Evolutionary conservation across 2,329 filamentous ascomycete species (phyloP), one percentile per base, ranked within the genome.

Genomic region (Helicocarpus griseus): DNA sequence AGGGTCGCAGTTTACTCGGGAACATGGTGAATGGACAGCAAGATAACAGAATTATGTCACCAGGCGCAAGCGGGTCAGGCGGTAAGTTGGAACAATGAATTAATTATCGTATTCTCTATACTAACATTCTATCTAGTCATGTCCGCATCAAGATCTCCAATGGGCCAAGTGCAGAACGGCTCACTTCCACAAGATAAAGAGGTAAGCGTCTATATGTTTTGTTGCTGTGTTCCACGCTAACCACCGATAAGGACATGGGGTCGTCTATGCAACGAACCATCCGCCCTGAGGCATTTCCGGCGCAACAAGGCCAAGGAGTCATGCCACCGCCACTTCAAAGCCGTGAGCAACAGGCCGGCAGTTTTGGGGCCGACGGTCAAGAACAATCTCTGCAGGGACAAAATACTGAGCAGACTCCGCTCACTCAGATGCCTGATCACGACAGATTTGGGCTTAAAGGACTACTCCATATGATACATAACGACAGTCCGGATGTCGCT

Each of bases 401-500:
- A 56, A 68, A 60, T 50, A 19, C 45, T 5, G 60, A 72, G 49
- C 68, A 69, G 53, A 64, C 64, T 44, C 65, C 69, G 50, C 63
- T 79, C 29, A 69, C 73, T 9, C 77, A 82, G 50, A 81, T 83
- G 78, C 77, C 72, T 40, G 78, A 81, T 49, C 64, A 74, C 35
- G 81, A 84, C 60, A 75, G 75, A 54, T 84, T 77, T 57, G 80
- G 81, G 6, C 69, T 85, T 49, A 72, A 75, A 31, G 81, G 80
- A 2, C 66, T 83, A n/a, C 64, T 81, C 39, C 74, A 73, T 35
- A 80, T 76, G 73, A 78, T 80, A 56, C 75, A 73, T 50, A 70
- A 73, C 55, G 77, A 77, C 54, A 78, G 71, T 59, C 71, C 73
- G 13, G 79, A 75, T 64, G 65, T 75, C 43, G 69, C 70, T n/a